Evolutionary conservation across 257 asterid genomes (phyloP).

Genomic region (Solanum pimpinellifolium): DNA sequence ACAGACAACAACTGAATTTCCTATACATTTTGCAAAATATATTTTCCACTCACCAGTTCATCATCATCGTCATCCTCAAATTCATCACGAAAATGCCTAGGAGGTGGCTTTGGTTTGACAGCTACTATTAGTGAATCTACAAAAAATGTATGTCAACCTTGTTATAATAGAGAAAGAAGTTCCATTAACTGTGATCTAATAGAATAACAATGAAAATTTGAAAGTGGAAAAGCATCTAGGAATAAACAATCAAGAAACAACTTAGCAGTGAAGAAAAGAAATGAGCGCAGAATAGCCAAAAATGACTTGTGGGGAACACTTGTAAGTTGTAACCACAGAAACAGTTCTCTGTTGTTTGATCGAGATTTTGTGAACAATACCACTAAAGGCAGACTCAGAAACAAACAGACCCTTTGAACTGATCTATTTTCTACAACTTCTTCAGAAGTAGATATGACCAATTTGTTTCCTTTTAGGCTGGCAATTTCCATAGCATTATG

Average conservation of each 20-base stretch:
- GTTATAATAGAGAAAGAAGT: not conserved
- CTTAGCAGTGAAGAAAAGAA: not conserved
- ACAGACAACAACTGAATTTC: not conserved
- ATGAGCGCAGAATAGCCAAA: not conserved
- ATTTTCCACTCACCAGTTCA: constrained; percentile 41
- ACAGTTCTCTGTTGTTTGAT: not conserved
- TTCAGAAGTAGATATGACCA: not conserved
- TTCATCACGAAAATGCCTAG: constrained; percentile 41
- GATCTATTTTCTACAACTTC: not conserved
- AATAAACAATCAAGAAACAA: not conserved
- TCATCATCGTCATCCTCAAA: constrained; percentile 62
- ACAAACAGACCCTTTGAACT: not conserved
- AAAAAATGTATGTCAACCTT: not conserved
- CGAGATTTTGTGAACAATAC: not conserved
- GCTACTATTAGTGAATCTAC: constrained; percentile 73
- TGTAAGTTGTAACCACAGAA: not conserved
- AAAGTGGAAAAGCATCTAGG: not conserved
- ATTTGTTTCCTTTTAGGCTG: not conserved
- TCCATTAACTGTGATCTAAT: not conserved
- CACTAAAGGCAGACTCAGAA: not conserved
- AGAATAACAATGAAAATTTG: not conserved
- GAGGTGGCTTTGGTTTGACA: constrained; percentile 76
- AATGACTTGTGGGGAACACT: not conserved
- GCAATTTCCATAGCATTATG: not conserved
- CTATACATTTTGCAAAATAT: constrained; percentile 7